Evolutionary conservation across 352 stramenopile species (phyloP), one percentile per base, ranked within the genome.

Genomic region (Pythium volutum): DNA sequence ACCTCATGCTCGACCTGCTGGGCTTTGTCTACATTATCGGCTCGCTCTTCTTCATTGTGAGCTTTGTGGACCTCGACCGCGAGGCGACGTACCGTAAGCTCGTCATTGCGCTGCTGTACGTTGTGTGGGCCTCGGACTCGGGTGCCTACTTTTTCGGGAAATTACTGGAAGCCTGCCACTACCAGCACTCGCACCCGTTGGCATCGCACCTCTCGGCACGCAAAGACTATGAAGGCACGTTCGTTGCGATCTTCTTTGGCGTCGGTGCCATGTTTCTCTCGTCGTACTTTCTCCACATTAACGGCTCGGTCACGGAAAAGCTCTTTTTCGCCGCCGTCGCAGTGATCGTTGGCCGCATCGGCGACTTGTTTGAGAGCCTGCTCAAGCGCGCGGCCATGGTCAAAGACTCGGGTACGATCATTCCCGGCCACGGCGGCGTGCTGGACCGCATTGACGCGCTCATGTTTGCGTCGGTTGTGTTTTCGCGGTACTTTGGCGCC

Each of bases 281-380:
- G 11, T 87, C 74, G 25, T 45, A 79, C 12, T 16, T 82, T 16
- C 88, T 95, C 60, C 65, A 83, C 15, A 52, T 97, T 2, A 81
- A 84, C 7, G 95, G 93, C 9, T 74, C 81, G 0, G 64, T 88
- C n/a, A 78, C 91, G 55, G 89, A 87, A 7, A 86, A 87, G 50
- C 62, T 97, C 0, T 66, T 81, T 9, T 83, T 98, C 48, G 84
- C 83, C 0, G 64, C 98, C 4, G 53, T 98, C 4, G 96, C 89
- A 14, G 81, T 98, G n/a, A 80, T 98, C 29, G 72, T 98, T 27
- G 95, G 93, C 9, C 83, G 98, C n/a, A 74, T 98, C n/a, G 96
- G 96, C 33, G 95, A 98, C 63, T 74, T 99, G n/a, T 98, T 97
- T 22, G 93, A 97, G 55, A 97, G 84, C 15, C 94, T 99, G 76